phyloP scores from a whole-genome alignment of 2,329 filamentous ascomycete species.

The Sclerotinia spermophila region DNA sequence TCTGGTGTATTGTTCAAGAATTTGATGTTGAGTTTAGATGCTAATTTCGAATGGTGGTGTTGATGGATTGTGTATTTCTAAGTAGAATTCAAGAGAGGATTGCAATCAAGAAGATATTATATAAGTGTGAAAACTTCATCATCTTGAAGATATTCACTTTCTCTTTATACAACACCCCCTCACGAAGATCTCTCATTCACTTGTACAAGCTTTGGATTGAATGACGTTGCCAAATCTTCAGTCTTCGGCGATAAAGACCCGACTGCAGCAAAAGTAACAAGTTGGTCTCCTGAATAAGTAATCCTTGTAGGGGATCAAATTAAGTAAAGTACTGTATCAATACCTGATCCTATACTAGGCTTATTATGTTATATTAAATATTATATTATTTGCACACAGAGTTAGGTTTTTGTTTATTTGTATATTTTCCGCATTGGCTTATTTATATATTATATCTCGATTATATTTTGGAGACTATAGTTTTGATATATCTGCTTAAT shows the following conservation, averaged over 20 bases:
- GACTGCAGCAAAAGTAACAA: background rate
- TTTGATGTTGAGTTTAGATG: background rate
- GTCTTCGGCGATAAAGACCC: background rate
- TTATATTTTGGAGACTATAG: too few species aligned
- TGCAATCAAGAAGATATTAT: background rate
- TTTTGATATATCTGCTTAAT: too few species aligned
- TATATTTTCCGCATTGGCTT: too few species aligned
- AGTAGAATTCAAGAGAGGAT: background rate
- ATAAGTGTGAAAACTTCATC: background rate
- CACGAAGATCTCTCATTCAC: background rate
- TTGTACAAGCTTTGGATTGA: background rate
- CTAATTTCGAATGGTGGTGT: background rate
- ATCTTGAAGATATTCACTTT: background rate
- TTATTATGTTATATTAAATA: too few species aligned
- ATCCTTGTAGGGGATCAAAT: too few species aligned
- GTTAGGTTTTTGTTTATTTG: too few species aligned
- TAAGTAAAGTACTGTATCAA: too few species aligned
- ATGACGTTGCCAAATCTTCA: background rate
- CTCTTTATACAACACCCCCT: background rate
- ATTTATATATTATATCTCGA: too few species aligned
- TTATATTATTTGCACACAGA: too few species aligned
- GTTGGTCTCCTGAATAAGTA: background rate
- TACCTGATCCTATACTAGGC: too few species aligned
- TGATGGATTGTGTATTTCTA: background rate
- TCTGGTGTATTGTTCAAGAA: background rate